A percentile compares a stretch with the other conserved stretches of the same genome.
Conservation (phyloP, 176 grass and related monocot genomes). For the Panicum miliaceum region DNA sequence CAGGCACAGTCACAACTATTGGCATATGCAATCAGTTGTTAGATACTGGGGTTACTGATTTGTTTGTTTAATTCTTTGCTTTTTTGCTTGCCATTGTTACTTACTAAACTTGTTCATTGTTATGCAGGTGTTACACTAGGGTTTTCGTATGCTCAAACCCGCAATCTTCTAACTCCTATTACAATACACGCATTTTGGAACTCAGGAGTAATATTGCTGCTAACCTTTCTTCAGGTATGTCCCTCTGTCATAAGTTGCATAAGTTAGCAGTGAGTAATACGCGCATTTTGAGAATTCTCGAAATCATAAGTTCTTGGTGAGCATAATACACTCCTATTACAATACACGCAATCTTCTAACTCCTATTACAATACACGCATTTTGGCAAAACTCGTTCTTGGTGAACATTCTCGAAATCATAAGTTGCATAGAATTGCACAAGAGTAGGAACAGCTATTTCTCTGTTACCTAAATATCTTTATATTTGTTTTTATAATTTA, state of each 20-base stretch:
- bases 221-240: conserved; percentile 96
- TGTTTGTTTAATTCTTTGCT: background rate
- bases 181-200: conserved; percentile 95
- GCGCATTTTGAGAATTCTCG: conserved; percentile 12
- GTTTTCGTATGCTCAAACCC: conserved; percentile 95
- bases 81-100: background rate
- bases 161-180: conserved; percentile 87
- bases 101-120: background rate
- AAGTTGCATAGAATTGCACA: conserved; percentile 9
- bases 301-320: conserved; percentile 15
- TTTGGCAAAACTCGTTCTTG: conserved; percentile 75
- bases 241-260: conserved; percentile 10
- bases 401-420: too few relatives aligned
- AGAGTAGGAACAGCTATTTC: background rate
- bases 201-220: conserved; percentile 80
- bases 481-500: background rate
- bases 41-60: background rate
- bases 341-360: conserved; percentile 87
- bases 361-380: conserved; percentile 86
- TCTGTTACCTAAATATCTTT: background rate
- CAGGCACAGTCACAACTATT: background rate
- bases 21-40: background rate
- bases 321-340: too few relatives aligned
- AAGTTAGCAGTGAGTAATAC: conserved; percentile 10
- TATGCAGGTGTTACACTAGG: conserved; percentile 78